phyloP scores from a whole-genome alignment of 2,329 filamentous ascomycete genomes.

The Cladosporium austrohemisphaericum region DNA sequence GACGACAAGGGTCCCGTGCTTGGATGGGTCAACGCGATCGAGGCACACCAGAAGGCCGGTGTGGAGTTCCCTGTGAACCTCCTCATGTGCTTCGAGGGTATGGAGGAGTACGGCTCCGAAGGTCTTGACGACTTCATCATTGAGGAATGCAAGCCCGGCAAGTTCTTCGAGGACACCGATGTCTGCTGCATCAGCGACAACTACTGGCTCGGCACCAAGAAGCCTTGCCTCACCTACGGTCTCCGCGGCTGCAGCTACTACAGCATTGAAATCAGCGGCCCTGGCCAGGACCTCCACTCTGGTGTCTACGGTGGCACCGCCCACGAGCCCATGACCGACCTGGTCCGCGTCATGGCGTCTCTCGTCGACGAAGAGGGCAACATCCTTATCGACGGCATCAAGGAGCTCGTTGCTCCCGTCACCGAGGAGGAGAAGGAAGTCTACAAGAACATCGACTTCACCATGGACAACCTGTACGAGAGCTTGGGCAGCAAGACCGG shows the following conservation, averaged over 20 bases:
- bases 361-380: constrained; percentile 88
- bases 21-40: constrained; percentile 96
- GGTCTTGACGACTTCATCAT: constrained; percentile 93
- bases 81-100: constrained; percentile 98
- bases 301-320: constrained; percentile 95
- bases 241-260: constrained; percentile 98
- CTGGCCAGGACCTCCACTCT: constrained; percentile 89
- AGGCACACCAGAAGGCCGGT: constrained; percentile 92
- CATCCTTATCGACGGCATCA: constrained; percentile 90
- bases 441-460: constrained; percentile 89
- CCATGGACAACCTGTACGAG: constrained; percentile 92
- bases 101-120: constrained; percentile 98
- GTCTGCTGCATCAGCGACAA: constrained; percentile 99
- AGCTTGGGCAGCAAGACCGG: constrained; percentile 84
- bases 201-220: constrained; percentile 99
- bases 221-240: constrained; percentile 95
- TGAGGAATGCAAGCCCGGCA: constrained; percentile 70
- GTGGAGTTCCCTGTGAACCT: constrained; percentile 96
- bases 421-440: constrained; percentile 80
- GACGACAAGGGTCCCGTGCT: constrained; percentile 98
- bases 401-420: constrained; percentile 85
- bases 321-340: constrained; percentile 97
- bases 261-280: constrained; percentile 82
- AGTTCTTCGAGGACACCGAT: constrained; percentile 92
- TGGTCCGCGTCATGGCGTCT: constrained; percentile 74